Evolutionary conservation across 192 early-diverging fungal species (phyloP).

Genomic region (Backusella mclennaniae): DNA sequence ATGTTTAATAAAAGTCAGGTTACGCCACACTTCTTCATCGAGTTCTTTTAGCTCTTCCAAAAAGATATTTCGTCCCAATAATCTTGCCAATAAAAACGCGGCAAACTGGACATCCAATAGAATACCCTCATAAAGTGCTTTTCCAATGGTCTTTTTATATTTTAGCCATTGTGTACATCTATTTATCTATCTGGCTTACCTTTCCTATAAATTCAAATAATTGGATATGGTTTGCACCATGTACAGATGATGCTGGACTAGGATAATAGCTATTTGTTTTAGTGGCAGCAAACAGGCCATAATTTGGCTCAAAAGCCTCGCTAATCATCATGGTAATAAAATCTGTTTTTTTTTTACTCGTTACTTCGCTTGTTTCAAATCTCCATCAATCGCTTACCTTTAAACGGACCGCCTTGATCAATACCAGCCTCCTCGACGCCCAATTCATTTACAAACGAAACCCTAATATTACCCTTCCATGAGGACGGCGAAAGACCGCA

Average conservation of each 20-base stretch:
- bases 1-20: conserved; percentile 57
- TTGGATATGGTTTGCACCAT: conserved; percentile 33
- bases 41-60: conserved; percentile 55
- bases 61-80: conserved; percentile 56
- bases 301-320: conserved; percentile 54
- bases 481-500: conserved; percentile 40
- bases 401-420: conserved; percentile 84
- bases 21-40: conserved; percentile 52
- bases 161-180: not conserved
- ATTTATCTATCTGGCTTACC: conserved; percentile 8
- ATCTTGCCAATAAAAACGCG: conserved; percentile 53
- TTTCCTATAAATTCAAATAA: conserved; percentile 58
- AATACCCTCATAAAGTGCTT: conserved; percentile 62
- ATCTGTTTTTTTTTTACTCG: conserved; percentile 22
- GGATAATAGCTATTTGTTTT: conserved; percentile 48
- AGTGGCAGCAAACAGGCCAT: conserved; percentile 48
- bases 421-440: conserved; percentile 71
- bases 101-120: conserved; percentile 63
- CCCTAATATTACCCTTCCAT: conserved; percentile 50
- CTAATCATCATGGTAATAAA: conserved; percentile 51
- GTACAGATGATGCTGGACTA: conserved; percentile 40
- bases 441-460: conserved; percentile 51
- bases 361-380: not conserved
- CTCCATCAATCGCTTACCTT: conserved; percentile 47
- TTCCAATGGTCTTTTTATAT: conserved; percentile 47